phyloP scores from a whole-genome alignment of 441 rosid genomes.

The Viola pubescens region DNA sequence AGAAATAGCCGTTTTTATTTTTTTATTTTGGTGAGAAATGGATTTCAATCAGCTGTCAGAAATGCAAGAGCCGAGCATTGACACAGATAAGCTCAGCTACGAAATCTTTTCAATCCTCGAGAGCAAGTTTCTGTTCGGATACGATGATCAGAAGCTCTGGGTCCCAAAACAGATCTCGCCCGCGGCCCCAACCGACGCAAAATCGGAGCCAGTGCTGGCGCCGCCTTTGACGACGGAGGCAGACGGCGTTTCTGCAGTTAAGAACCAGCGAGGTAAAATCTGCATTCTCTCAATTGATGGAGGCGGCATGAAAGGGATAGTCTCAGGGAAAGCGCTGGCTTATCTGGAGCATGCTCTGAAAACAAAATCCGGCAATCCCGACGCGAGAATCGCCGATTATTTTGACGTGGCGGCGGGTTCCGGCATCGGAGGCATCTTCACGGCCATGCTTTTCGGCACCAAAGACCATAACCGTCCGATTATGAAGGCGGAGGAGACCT shows the following conservation, averaged over 20 bases:
- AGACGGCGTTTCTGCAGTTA: constrained; percentile 33
- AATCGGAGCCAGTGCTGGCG: constrained; percentile 20
- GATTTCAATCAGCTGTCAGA: constrained; percentile 31
- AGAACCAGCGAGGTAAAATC: constrained; percentile 86
- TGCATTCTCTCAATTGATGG: constrained; percentile 73
- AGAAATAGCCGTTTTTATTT: background rate
- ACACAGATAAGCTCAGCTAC: constrained; percentile 87
- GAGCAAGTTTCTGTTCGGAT: constrained; percentile 81
- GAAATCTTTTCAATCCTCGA: constrained; percentile 92
- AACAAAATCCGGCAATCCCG: constrained; percentile 76
- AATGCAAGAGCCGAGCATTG: constrained; percentile 91
- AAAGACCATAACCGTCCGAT: constrained; percentile 64
- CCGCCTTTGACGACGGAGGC: constrained; percentile 2
- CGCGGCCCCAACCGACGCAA: constrained; percentile 23
- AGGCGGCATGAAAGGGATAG: constrained; percentile 81
- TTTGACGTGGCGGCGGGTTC: constrained; percentile 91
- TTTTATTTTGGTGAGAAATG: constrained; percentile 14
- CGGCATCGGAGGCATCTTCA: constrained; percentile 80
- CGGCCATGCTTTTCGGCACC: constrained; percentile 78
- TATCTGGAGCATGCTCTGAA: constrained; percentile 65
- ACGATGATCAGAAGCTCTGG: constrained; percentile 77
- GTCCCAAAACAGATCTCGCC: constrained; percentile 54
- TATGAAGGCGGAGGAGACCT: constrained; percentile 71
- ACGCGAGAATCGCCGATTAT: constrained; percentile 77
- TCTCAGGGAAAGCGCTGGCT: constrained; percentile 75